Base-by-base conservation (phyloP, 495 filamentous ascomycete genomes). In the Aspergillus bridgeri region DNA sequence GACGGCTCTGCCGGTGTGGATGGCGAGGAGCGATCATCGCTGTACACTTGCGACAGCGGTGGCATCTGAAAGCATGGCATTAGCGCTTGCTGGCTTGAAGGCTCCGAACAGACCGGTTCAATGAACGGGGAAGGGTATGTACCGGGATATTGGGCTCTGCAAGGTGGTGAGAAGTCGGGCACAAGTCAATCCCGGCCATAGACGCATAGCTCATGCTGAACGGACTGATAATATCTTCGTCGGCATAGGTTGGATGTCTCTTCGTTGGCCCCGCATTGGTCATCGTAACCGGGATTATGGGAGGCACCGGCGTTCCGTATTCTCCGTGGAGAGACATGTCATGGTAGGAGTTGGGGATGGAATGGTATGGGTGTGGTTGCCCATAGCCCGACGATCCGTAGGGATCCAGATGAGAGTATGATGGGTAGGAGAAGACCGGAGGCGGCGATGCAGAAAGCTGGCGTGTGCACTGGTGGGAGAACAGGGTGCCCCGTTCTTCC, bases 1-100 rank as follows among this genome's bases (percentile, higher is more conserved):
- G 69, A 66, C 6, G 67, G 64, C 49, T 73, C 72, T 27, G 72
- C 67, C 13, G 75, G 72, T 0, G 72, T 72, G 11, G 73, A 75
- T 29, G 68, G 67, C 23, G 69, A 68, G 42, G 90, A 92, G 65
- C 86, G 85, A 60, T 92, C 89, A 72, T 88, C 90, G 18, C 88
- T 86, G 60, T 91, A 88, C 64, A 86, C 86, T 64, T 92, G 88
- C 65, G 88, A 89, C 65, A 95, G 83, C 66, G 91, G 84, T 75
- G 91, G 91, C 75, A 92, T 93, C 90, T 95, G 80, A 64, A 55
- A 55, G 58, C 62, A 64, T 44, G 59, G 44, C 63, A 61, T 63
- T 66, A 62, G 62, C 61, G 33, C 48, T 60, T 57, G 51, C 64
- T 70, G 69, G 68, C 63, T 63, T 52, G 60, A 55, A 49, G 53